A percentile compares a stretch with the other conserved stretches of the same genome.
Conservation (phyloP, 2,329 filamentous ascomycete species). For the Curvularia lunata region DNA sequence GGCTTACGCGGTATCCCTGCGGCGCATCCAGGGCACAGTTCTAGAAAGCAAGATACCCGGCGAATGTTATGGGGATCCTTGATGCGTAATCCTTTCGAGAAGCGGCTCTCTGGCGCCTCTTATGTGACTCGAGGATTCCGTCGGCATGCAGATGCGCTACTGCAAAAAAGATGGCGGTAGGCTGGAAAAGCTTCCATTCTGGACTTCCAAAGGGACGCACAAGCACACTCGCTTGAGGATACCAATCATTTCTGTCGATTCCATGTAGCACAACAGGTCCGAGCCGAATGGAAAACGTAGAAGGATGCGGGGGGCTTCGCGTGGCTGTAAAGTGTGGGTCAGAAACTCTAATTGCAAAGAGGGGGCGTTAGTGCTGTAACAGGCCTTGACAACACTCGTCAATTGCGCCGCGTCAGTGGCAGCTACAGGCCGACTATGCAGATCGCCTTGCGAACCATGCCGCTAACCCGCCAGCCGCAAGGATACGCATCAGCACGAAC, state of each 20-base stretch:
- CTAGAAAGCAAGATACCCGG: slow-evolving; percentile 18
- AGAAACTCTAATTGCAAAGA: not conserved
- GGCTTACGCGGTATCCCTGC: slow-evolving; percentile 18
- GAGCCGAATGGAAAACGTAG: slow-evolving; percentile 6
- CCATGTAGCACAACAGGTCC: not conserved
- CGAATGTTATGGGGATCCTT: slow-evolving; percentile 5
- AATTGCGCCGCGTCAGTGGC: not conserved
- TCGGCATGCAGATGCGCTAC: slow-evolving; percentile 6
- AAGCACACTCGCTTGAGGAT: not conserved
- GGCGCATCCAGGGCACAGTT: slow-evolving; percentile 15
- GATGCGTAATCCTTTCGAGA: slow-evolving; percentile 12
- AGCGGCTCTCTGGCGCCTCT: slow-evolving; percentile 9
- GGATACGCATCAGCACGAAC: not conserved
- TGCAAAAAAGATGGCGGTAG: not conserved
- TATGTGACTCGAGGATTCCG: slow-evolving; percentile 12
- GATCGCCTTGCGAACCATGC: not conserved
- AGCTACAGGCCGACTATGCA: not conserved
- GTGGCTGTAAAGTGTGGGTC: not conserved
- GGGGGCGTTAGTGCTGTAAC: not conserved
- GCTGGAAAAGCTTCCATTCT: not conserved
- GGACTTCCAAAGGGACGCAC: not conserved
- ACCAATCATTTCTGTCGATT: not conserved
- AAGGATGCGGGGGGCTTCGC: slow-evolving; percentile 13
- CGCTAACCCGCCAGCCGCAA: not conserved
- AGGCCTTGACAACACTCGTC: not conserved